Evolutionary conservation across 2,329 filamentous ascomycete species (phyloP).

Genomic region (Xylariaceae sp.): DNA sequence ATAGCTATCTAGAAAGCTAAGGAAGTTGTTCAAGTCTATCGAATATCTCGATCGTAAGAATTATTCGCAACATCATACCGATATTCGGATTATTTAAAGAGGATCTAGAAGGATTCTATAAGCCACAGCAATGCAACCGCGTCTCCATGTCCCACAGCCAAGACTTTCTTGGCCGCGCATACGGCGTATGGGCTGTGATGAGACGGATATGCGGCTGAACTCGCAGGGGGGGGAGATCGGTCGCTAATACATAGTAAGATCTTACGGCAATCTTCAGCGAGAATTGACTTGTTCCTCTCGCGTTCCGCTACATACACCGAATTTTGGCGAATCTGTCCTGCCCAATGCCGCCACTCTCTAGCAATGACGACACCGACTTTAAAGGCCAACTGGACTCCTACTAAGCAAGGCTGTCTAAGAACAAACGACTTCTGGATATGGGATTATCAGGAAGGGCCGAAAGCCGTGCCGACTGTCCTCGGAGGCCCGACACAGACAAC

Average conservation of each 20-base stretch:
- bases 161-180: no score
- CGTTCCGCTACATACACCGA: not conserved
- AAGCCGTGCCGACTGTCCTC: conserved; percentile 26
- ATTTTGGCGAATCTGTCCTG: not conserved
- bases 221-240: not conserved
- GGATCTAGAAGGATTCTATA: not conserved
- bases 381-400: conserved; percentile 16
- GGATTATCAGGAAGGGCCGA: conserved; percentile 7
- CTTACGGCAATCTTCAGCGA: not conserved
- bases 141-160: not conserved
- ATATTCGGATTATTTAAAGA: no score
- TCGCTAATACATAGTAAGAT: not conserved
- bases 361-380: conserved; percentile 22
- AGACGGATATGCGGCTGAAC: not conserved
- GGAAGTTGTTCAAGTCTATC: no score
- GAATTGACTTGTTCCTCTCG: not conserved
- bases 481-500: conserved; percentile 31
- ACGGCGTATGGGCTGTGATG: not conserved
- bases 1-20: no score
- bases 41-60: no score
- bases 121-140: not conserved
- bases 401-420: conserved; percentile 22
- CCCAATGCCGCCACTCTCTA: not conserved
- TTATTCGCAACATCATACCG: no score
- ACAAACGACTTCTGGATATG: conserved; percentile 30